Evolutionary conservation across 2,329 filamentous ascomycete species (phyloP), one percentile per base, ranked within the genome.

Genomic region (Proliferodiscus dingleyae): DNA sequence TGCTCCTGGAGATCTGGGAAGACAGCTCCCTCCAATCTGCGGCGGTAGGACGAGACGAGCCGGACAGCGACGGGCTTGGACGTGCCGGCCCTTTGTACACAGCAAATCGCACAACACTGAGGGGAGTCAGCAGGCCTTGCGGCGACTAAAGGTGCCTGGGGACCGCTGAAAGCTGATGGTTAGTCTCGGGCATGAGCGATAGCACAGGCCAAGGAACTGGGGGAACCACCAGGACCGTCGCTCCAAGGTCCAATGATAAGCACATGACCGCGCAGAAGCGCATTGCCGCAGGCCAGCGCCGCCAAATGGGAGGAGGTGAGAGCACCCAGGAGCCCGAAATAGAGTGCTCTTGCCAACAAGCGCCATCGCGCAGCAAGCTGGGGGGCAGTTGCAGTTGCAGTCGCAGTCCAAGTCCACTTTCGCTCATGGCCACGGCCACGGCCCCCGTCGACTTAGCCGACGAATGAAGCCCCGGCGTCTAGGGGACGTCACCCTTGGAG

Each of bases 381-480:
- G 50, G 38, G 43, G n/a, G n/a, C n/a, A n/a, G n/a, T n/a, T n/a
- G n/a, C n/a, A n/a, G n/a, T n/a, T n/a, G n/a, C n/a, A n/a, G n/a
- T n/a, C n/a, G n/a, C n/a, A n/a, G n/a, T n/a, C n/a, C n/a, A 46
- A 50, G 46, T 41, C 49, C 48, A 37, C 41, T 45, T 49, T 48
- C 36, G 18, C 29, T 29, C 19, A 19, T 18, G 33, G 30, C 33
- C n/a, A n/a, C n/a, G n/a, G n/a, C 28, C 24, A 28, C 37, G 30
- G n/a, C n/a, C 21, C 19, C 33, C 18, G 24, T 6, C 37, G 42
- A 33, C 47, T 52, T 54, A 56, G 49, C 53, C 55, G 51, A 60
- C 57, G 55, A 60, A 60, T 60, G 48, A 53, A 32, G 50, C 49
- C 29, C 21, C 45, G 50, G 53, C 57, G 56, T 53, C 57, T 59